Evolutionary conservation across 2,329 filamentous ascomycete species (phyloP), one percentile per base, ranked within the genome.

Genomic region (Aureobasidium musti): DNA sequence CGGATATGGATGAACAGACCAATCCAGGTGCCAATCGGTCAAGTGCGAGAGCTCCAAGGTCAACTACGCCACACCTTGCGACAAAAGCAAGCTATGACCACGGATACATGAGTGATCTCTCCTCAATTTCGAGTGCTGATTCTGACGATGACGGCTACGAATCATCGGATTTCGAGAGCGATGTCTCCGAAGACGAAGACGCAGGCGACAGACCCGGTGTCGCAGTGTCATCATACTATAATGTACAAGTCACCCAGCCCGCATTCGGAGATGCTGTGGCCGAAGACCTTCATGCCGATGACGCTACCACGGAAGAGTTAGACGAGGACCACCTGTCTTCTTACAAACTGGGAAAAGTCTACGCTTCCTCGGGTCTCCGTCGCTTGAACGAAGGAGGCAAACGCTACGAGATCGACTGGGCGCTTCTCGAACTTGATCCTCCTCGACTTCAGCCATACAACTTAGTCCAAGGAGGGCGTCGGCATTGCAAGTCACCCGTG

Each of bases 381-480:
- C 87, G 94, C 35, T 89, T 47, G 50, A 61, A 56, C 6, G 28
- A 66, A n/a, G 52, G 59, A 17, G 90, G 74, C 84, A 82, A 61
- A 80, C 96, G 28, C 6, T 94, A 97, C 75, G 94, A 98, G 77
- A 92, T 98, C 52, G 94, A 98, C 77, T 98, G 94, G 94, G 92
- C 93, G 0, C 81, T 98, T 2, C 92, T 98, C 72, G 87, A 91
- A 71, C 91, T 98, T 69, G 82, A 89, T 13, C 82, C 88, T 4
- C 84, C 88, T 13, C 87, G 94, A 1, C 80, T 88, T 17, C 91
- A 94, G 3, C 81, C 84, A 0, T 84, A 86, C 67, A 97, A 97
- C 72, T 78, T 86, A 13, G 89, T 97, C 26, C 86, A 86, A 68
- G 82, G 80, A 30, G 82, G 79, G 47, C 75, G 73, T 37, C 77